Evolutionary conservation across 176 grass and related monocot species (phyloP).

Genomic region (Metroxylon sagu): DNA sequence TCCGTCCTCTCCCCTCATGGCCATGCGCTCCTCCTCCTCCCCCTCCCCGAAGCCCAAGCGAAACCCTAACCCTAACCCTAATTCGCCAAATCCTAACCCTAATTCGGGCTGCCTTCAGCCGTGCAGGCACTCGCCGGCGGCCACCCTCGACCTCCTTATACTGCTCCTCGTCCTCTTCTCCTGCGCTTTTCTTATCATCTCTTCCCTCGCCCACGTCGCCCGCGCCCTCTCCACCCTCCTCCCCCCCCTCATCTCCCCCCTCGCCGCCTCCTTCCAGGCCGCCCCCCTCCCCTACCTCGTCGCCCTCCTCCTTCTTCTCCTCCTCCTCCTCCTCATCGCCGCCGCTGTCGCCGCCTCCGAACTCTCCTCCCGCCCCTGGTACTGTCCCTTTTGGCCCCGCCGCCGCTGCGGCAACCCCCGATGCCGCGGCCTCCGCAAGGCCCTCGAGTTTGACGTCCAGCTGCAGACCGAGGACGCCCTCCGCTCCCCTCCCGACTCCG

Average conservation of each 20-base stretch:
- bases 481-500: conserved; percentile 20
- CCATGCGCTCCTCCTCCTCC: no score
- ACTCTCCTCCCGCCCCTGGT: conserved; percentile 24
- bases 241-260: conserved; percentile 24
- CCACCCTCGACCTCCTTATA: conserved; percentile 89
- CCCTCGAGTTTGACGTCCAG: conserved; percentile 91
- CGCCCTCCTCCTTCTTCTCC: conserved; percentile 23
- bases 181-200: conserved; percentile 59
- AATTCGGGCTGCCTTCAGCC: conserved; percentile 28
- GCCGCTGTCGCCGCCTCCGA: conserved; percentile 15
- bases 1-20: no score
- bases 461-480: conserved; percentile 84
- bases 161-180: conserved; percentile 80
- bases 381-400: conserved; percentile 22
- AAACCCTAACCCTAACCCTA: no score
- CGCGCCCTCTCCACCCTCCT: conserved; percentile 40
- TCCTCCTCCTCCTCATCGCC: conserved; percentile 27
- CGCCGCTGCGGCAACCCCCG: conserved; percentile 67
- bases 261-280: conserved; percentile 6
- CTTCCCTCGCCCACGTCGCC: conserved; percentile 57
- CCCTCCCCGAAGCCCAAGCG: no score
- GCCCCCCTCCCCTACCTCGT: conserved; percentile 41
- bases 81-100: conserved; percentile 22
- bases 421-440: conserved; percentile 67
- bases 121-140: conserved; percentile 69